Conservation (phyloP, 2,329 filamentous ascomycete species). For the Verticillium dahliae region DNA sequence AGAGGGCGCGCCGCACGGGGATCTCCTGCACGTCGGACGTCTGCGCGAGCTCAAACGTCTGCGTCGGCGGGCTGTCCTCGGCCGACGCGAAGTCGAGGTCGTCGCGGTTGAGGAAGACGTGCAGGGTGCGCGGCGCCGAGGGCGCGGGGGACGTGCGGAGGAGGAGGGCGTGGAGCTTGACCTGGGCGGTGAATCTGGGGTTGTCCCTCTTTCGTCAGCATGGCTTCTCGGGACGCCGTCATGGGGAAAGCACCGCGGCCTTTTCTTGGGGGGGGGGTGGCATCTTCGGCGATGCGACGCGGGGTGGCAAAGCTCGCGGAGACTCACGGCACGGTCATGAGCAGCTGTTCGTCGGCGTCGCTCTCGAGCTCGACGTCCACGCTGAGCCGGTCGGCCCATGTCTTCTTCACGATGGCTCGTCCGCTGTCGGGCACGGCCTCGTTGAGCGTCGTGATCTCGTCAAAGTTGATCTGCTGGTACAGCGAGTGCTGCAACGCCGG, state of each 20-base stretch:
- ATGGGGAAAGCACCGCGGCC: too few species aligned
- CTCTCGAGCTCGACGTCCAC: conserved; percentile 71
- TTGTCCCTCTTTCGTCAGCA: neutral
- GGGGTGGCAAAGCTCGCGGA: neutral
- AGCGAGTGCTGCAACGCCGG: conserved; percentile 86
- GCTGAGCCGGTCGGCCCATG: conserved; percentile 75
- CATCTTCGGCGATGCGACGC: too few species aligned
- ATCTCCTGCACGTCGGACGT: conserved; percentile 81
- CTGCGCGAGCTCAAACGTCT: conserved; percentile 70
- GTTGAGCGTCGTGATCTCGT: conserved; percentile 77
- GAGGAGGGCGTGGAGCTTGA: conserved; percentile 86
- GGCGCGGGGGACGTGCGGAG: conserved; percentile 68
- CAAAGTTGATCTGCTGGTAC: conserved; percentile 88
- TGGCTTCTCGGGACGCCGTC: too few species aligned
- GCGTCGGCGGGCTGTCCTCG: conserved; percentile 62
- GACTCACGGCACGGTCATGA: conserved; percentile 82
- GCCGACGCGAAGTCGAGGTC: conserved; percentile 80
- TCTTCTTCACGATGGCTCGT: conserved; percentile 75
- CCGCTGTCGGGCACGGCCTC: conserved; percentile 66
- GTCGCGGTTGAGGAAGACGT: conserved; percentile 80
- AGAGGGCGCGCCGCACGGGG: conserved; percentile 78
- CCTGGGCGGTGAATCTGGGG: conserved; percentile 79
- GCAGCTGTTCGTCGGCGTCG: conserved; percentile 86
- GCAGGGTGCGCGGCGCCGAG: conserved; percentile 73
- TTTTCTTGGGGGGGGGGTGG: neutral